Evolutionary conservation across 495 filamentous ascomycete species (phyloP).

Genomic region (Hyphodiscus hymeniophilus): DNA sequence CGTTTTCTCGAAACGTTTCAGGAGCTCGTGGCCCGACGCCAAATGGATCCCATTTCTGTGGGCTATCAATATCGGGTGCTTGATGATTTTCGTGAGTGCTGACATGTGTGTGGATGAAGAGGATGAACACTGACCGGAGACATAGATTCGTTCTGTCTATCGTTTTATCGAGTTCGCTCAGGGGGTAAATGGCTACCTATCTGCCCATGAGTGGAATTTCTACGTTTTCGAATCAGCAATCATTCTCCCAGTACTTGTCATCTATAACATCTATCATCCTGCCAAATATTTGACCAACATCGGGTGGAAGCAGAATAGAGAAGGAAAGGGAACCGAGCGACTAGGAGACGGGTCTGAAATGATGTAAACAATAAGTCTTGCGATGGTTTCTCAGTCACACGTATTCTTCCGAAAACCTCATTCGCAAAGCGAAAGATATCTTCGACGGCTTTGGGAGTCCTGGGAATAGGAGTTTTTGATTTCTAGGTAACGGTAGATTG

Average conservation of each 20-base stretch:
- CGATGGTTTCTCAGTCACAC: too few species aligned
- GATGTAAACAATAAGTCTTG: too few species aligned
- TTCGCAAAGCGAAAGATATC: too few species aligned
- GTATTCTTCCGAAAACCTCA: too few species aligned
- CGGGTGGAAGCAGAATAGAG: background rate
- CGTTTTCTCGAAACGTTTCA: background rate
- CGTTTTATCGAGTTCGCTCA: constrained; percentile 41
- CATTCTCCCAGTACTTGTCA: constrained; percentile 39
- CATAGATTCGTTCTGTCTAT: constrained; percentile 4
- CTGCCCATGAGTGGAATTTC: constrained; percentile 38
- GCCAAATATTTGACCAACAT: background rate
- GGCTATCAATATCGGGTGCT: background rate
- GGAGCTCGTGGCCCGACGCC: background rate
- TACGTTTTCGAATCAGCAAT: constrained; percentile 42
- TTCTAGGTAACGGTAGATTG: too few species aligned
- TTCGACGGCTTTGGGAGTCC: too few species aligned
- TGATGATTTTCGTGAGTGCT: constrained; percentile 1
- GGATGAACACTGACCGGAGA: background rate
- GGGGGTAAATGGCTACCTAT: constrained; percentile 25
- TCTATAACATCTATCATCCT: constrained; percentile 41
- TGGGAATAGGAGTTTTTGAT: too few species aligned
- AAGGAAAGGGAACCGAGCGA: background rate
- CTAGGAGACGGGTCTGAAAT: background rate
- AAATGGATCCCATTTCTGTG: background rate
- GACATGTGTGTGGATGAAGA: background rate